Conservation (phyloP, 2,329 filamentous ascomycete species). For the Exophiala lecanii-corni region DNA sequence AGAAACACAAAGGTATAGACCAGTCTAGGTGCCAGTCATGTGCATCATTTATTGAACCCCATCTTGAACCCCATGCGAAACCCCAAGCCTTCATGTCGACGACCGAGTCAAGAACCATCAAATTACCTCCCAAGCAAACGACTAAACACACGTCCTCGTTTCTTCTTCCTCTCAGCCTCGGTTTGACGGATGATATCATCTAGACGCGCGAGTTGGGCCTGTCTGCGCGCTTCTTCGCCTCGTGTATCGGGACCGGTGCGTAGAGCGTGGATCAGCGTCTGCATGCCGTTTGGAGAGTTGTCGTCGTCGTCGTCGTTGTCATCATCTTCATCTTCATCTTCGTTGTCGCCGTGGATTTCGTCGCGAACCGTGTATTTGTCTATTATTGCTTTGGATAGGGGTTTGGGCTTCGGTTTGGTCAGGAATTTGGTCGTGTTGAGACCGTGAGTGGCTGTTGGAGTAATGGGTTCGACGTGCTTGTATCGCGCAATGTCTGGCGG, state of each 20-base stretch:
- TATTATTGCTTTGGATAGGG: neutral
- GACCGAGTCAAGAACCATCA: too few relatives aligned
- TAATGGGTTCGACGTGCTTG: neutral
- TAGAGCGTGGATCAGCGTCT: neutral
- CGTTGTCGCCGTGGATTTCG: too few relatives aligned
- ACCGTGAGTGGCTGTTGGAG: neutral
- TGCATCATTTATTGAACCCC: too few relatives aligned
- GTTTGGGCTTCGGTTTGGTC: neutral
- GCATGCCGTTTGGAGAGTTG: neutral
- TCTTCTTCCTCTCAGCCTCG: neutral
- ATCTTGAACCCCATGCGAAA: too few relatives aligned
- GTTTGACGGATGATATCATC: slow-evolving; percentile 1
- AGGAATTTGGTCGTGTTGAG: neutral
- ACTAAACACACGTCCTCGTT: neutral
- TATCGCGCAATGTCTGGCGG: neutral
- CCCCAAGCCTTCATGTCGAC: too few relatives aligned
- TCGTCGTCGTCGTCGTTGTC: slow-evolving; percentile 4
- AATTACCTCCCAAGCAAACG: neutral
- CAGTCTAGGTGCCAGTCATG: too few relatives aligned
- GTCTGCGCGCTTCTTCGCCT: neutral
- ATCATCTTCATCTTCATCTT: neutral
- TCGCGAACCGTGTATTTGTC: neutral
- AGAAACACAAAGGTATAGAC: too few relatives aligned
- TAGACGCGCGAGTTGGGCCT: neutral
- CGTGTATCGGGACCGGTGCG: neutral